A percentile compares a stretch with the other conserved stretches of the same genome.
Evolutionary conservation across 805 yeast genomes (phyloP).

Genomic region (Zygosaccharomyces lentus): DNA sequence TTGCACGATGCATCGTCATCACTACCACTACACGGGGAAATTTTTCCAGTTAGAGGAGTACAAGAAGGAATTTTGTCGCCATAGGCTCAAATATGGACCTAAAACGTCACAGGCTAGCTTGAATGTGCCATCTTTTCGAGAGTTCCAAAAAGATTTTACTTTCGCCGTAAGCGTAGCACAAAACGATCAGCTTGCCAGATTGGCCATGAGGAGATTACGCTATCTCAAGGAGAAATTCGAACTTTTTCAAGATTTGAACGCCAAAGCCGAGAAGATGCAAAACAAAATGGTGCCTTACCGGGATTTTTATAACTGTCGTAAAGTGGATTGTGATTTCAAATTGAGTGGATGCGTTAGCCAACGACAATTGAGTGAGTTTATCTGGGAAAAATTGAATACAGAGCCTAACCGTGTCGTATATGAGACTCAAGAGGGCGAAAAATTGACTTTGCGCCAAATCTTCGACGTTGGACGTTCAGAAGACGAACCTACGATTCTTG

Average conservation of each 20-base stretch:
- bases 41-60: slow-evolving; percentile 34
- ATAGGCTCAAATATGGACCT: slow-evolving; percentile 2
- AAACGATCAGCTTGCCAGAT: slow-evolving; percentile 15
- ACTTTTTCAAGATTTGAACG: slow-evolving; percentile 34
- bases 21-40: slow-evolving; percentile 36
- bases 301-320: slow-evolving; percentile 89
- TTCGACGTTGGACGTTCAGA: slow-evolving; percentile 17
- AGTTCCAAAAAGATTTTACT: slow-evolving; percentile 33
- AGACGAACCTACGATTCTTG: slow-evolving; percentile 22
- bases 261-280: slow-evolving; percentile 34
- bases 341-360: slow-evolving; percentile 31
- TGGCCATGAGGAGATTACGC: slow-evolving; percentile 29
- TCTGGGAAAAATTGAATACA: slow-evolving; percentile 35
- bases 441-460: slow-evolving; percentile 25
- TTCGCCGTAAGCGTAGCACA: slow-evolving; percentile 21
- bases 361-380: slow-evolving; percentile 35
- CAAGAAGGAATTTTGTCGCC: slow-evolving; percentile 12
- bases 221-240: slow-evolving; percentile 37
- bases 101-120: neutral
- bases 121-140: slow-evolving; percentile 29
- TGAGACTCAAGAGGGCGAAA: slow-evolving; percentile 19
- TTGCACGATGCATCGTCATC: slow-evolving; percentile 8
- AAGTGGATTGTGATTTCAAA: slow-evolving; percentile 57
- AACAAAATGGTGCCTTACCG: slow-evolving; percentile 40
- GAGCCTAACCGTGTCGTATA: slow-evolving; percentile 38